Evolutionary conservation across 345 rosid species (phyloP), one percentile per base, ranked within the genome.

Genomic region (Salix arbutifolia): DNA sequence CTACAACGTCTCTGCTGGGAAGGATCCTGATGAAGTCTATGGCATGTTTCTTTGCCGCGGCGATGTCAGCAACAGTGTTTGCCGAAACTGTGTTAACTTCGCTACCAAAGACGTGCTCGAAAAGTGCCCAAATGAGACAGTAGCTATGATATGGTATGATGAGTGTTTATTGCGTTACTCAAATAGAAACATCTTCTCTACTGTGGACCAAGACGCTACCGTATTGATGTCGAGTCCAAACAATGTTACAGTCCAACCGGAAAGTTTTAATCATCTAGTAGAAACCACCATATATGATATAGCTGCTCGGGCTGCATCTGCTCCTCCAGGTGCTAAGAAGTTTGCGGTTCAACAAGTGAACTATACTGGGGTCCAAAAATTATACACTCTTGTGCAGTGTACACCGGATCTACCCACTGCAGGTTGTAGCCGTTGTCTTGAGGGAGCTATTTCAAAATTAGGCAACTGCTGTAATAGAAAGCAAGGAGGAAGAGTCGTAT

Each of bases 361-460:
- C 23, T 70, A 76, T 40, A 65, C 77, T 10, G 78, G 30, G 61
- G 81, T 66, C 17, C 70, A 78, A 44, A 69, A 37, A 1, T 50
- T 91, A 19, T 89, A 79, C 76, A 69, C 72, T 17, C 88, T 91
- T 0, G 84, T 53, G 1, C 88, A 91, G 85, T 91, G 96, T 76
- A 88, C 85, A 2, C 90, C 83, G 6, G 91, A 89, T 77, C 44
- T 89, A 50, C 77, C 86, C 4, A 6, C 56, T 10, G 9, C 2
- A 0, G 86, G 74, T 17, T 89, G 89, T 67, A 46, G 53, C 6
- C 19, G 30, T 13, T 89, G 92, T 79, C 79, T 89, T n/a, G 65
- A 53, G 44, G 58, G 1, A 6, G 81, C 81, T 6, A 77, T 78
- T 25, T n/a, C 72, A 4, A 4, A 2, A 44, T 44, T 83, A 23